Evolutionary conservation across 805 yeast genomes (phyloP).

Genomic region (Candida xyloterini): DNA sequence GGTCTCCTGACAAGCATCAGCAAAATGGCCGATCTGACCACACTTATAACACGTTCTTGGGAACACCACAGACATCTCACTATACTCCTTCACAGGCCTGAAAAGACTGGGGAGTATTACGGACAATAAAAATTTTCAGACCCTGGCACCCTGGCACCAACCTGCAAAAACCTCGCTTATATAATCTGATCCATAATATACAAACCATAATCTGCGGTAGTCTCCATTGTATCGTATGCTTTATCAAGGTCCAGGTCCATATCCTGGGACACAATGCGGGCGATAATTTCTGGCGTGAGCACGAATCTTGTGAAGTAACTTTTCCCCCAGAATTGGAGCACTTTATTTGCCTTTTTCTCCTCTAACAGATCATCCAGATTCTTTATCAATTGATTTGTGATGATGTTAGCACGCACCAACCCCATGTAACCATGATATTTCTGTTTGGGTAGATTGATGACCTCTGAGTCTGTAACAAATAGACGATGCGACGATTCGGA

Average conservation of each 20-base stretch:
- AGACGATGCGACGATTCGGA: conserved; percentile 38
- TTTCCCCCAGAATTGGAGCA: conserved; percentile 59
- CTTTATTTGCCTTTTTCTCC: conserved; percentile 36
- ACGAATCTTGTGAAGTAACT: conserved; percentile 55
- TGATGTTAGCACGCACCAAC: conserved; percentile 48
- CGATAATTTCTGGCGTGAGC: conserved; percentile 59
- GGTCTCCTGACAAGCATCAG: conserved; percentile 80
- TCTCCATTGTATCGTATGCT: conserved; percentile 46
- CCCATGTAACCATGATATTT: conserved; percentile 64
- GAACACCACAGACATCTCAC: conserved; percentile 30
- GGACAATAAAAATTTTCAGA: conserved; percentile 10
- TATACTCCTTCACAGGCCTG: conserved; percentile 10
- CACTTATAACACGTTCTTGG: conserved; percentile 85
- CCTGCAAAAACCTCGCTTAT: background rate
- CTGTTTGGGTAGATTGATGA: conserved; percentile 44
- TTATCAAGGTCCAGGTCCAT: conserved; percentile 35
- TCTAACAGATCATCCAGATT: conserved; percentile 33
- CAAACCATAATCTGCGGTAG: conserved; percentile 40
- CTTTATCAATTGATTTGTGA: conserved; percentile 43
- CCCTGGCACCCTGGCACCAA: conserved; percentile 7
- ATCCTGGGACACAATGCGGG: conserved; percentile 49
- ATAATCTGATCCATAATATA: conserved; percentile 31
- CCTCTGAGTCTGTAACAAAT: conserved; percentile 45
- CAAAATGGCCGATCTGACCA: conserved; percentile 89
- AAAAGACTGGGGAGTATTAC: conserved; percentile 1